These are phyloP conservation scores for Aspergillus fijiensis DNA, from an alignment of 2,329 filamentous ascomycete species.

Conservation along the genomic window DNA sequence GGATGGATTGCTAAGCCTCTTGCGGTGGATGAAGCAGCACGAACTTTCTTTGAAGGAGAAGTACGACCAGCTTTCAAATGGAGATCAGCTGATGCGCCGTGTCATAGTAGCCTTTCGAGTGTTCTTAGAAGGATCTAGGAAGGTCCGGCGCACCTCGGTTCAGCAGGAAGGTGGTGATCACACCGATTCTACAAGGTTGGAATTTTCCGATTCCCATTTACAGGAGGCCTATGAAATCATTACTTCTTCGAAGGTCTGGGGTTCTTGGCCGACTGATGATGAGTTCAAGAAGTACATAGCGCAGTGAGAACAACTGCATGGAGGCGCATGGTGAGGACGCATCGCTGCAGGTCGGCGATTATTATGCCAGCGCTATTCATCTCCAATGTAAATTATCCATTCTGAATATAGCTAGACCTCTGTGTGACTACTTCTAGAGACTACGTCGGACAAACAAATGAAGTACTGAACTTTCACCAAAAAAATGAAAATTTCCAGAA, in stretches of 20 bases:
- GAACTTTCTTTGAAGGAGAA: constrained; percentile 33
- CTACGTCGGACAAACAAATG: no score
- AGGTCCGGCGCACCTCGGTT: constrained; percentile 1
- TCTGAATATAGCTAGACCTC: no score
- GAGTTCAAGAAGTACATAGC: constrained; percentile 40
- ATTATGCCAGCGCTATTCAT: no score
- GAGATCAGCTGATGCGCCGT: constrained; percentile 39
- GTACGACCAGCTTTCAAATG: constrained; percentile 39
- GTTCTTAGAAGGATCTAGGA: constrained; percentile 40
- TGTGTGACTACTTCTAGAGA: no score
- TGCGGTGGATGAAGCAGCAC: constrained; percentile 44
- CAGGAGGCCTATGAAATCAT: constrained; percentile 41
- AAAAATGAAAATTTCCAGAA: constrained; percentile 13
- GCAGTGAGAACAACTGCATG: no score
- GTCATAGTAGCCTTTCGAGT: constrained; percentile 41
- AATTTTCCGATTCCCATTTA: constrained; percentile 30
- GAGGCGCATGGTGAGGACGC: no score
- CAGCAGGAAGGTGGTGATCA: neutral
- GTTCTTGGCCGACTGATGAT: constrained; percentile 43
- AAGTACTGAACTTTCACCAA: neutral
- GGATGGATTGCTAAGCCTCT: constrained; percentile 39
- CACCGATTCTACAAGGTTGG: neutral
- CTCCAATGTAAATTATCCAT: no score
- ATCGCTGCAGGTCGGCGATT: no score
- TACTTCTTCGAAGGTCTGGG: constrained; percentile 35